A percentile compares a stretch with the other conserved stretches of the same genome.
Conservation (phyloP, 495 filamentous ascomycete genomes). For the Penicillium roqueforti region DNA sequence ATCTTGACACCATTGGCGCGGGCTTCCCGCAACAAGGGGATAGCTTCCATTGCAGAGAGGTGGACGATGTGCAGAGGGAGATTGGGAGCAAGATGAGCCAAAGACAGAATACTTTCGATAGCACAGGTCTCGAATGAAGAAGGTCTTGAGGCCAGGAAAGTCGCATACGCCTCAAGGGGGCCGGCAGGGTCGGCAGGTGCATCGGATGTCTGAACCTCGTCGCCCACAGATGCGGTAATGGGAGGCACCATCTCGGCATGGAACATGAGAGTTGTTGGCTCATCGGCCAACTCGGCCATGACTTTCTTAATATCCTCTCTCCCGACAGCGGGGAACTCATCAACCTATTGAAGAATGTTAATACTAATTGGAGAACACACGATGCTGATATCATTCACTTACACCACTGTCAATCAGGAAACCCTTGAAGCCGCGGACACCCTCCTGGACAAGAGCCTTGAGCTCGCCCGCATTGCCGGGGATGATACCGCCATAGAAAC, state of each 20-base stretch:
- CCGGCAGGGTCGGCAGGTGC: constrained; percentile 73
- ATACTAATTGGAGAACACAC: constrained; percentile 7
- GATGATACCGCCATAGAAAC: constrained; percentile 94
- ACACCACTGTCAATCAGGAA: constrained; percentile 97
- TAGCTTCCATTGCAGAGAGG: constrained; percentile 87
- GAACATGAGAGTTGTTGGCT: constrained; percentile 91
- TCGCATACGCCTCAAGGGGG: constrained; percentile 74
- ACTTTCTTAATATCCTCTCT: constrained; percentile 71
- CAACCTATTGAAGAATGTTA: constrained; percentile 54
- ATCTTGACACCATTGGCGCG: constrained; percentile 77
- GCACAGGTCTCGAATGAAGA: constrained; percentile 89
- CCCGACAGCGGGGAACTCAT: constrained; percentile 91
- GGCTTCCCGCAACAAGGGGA: constrained; percentile 79
- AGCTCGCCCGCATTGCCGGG: constrained; percentile 83
- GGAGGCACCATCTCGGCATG: constrained; percentile 98
- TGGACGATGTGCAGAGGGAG: constrained; percentile 94
- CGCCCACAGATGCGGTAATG: constrained; percentile 73
- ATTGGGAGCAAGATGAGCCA: constrained; percentile 74
- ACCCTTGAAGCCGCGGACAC: constrained; percentile 94
- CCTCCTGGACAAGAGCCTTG: constrained; percentile 72
- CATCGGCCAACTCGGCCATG: constrained; percentile 71
- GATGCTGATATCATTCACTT: constrained; percentile 37
- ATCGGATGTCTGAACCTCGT: constrained; percentile 66
- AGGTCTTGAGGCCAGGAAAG: constrained; percentile 89
- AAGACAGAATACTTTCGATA: constrained; percentile 76